Percentiles rank a stretch among this genome's conserved stretches.
Evolutionary conservation across 495 filamentous ascomycete genomes (phyloP).

Genomic region (Penicillium canariense): DNA sequence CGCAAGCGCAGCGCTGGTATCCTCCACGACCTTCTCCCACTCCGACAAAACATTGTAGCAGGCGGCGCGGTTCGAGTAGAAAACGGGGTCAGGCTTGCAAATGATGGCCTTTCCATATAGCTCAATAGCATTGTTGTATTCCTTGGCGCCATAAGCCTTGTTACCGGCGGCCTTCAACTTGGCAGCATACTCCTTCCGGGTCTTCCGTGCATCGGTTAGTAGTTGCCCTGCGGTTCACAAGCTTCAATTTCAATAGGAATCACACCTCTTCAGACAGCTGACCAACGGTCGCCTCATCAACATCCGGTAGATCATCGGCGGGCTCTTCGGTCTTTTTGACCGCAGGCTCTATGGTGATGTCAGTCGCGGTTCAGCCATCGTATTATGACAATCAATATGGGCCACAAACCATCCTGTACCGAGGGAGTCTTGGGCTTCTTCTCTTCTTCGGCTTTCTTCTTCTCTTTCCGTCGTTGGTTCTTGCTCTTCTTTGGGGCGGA

Average conservation of each 20-base stretch:
- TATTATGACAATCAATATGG: not conserved
- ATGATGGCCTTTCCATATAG: slow-evolving; percentile 93
- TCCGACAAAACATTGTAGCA: slow-evolving; percentile 90
- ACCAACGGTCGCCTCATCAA: slow-evolving; percentile 74
- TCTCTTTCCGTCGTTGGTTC: slow-evolving; percentile 57
- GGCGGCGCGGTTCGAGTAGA: slow-evolving; percentile 96
- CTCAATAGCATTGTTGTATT: slow-evolving; percentile 86
- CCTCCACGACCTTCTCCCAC: slow-evolving; percentile 96
- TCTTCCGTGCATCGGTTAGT: slow-evolving; percentile 25
- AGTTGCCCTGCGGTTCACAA: not conserved
- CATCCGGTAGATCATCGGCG: slow-evolving; percentile 77
- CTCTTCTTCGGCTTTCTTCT: slow-evolving; percentile 70
- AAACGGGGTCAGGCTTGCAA: slow-evolving; percentile 96
- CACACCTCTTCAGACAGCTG: slow-evolving; percentile 64
- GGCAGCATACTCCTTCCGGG: slow-evolving; percentile 74
- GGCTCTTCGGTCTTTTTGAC: slow-evolving; percentile 58
- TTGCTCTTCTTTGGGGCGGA: slow-evolving; percentile 54
- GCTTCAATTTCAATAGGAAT: slow-evolving; percentile 3
- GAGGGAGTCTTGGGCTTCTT: slow-evolving; percentile 54
- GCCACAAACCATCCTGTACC: slow-evolving; percentile 43
- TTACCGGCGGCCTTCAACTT: slow-evolving; percentile 95
- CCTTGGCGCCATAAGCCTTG: slow-evolving; percentile 90
- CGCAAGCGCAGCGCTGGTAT: slow-evolving; percentile 89
- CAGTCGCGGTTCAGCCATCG: slow-evolving; percentile 21
- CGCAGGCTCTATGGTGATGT: slow-evolving; percentile 36